These are phyloP conservation scores for Polyrhizophydium stewartii DNA, from an alignment of 371 early-diverging fungal species.

Conservation along the genomic window DNA sequence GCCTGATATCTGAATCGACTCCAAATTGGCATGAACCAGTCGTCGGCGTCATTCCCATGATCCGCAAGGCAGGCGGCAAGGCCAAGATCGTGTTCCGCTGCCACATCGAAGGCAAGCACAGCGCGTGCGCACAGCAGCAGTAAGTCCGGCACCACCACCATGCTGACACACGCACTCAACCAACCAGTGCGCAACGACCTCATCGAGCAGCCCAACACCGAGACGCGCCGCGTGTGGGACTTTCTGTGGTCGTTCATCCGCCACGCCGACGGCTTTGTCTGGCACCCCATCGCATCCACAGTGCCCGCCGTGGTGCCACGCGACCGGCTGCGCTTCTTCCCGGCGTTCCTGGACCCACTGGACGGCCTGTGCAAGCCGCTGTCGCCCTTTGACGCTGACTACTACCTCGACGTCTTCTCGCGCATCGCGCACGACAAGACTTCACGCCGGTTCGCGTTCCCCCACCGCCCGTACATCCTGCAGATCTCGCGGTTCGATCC, in stretches of 20 bases:
- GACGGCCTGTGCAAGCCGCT: slow-evolving; percentile 36
- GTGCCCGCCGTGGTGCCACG: slow-evolving; percentile 65
- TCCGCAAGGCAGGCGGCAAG: slow-evolving; percentile 61
- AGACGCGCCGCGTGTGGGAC: slow-evolving; percentile 33
- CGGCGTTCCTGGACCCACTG: slow-evolving; percentile 66
- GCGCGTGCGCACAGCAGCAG: no score
- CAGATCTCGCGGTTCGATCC: slow-evolving; percentile 91
- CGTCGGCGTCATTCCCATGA: slow-evolving; percentile 63
- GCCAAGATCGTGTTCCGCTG: slow-evolving; percentile 77
- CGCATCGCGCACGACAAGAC: slow-evolving; percentile 69
- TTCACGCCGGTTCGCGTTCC: slow-evolving; percentile 53
- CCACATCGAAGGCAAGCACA: slow-evolving; percentile 74
- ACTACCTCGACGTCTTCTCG: slow-evolving; percentile 75
- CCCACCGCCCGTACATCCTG: slow-evolving; percentile 69
- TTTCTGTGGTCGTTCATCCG: slow-evolving; percentile 72
- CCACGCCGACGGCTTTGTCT: slow-evolving; percentile 71
- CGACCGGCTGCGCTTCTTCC: slow-evolving; percentile 61
- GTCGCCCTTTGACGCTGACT: slow-evolving; percentile 38
- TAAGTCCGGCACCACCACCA: no score
- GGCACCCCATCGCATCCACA: slow-evolving; percentile 72
- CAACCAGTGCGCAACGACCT: slow-evolving; percentile 61
- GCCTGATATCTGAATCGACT: no score
- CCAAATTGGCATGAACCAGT: no score
- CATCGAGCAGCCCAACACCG: slow-evolving; percentile 36
- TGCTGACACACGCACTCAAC: neutral